Conservation (phyloP, 257 asterid species). For the Perilla frutescens region DNA sequence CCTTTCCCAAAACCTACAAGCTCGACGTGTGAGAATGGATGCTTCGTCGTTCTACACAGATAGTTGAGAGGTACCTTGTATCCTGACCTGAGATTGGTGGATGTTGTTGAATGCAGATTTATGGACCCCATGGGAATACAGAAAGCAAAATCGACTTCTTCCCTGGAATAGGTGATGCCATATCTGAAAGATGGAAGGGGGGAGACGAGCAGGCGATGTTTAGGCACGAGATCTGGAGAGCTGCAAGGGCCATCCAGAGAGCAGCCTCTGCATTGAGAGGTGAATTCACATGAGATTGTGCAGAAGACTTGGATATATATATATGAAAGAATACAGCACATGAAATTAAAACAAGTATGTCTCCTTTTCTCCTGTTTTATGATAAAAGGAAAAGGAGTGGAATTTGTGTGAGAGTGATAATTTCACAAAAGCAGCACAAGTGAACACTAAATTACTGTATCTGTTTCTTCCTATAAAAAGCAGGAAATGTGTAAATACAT, state of each 20-base stretch:
- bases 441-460: not conserved
- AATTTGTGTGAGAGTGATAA: not conserved
- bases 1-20: not conserved
- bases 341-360: not conserved
- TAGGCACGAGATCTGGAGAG: slow-evolving; percentile 87
- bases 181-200: slow-evolving; percentile 34
- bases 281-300: slow-evolving; percentile 49
- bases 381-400: not conserved
- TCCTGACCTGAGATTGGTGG: not conserved
- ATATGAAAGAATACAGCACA: no score
- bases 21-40: not conserved
- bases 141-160: slow-evolving; percentile 64
- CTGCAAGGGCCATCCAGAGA: slow-evolving; percentile 81
- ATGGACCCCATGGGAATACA: slow-evolving; percentile 68
- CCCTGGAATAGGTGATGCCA: slow-evolving; percentile 76
- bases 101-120: slow-evolving; percentile 57
- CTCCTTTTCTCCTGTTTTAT: slow-evolving; percentile 1
- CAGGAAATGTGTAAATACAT: not conserved
- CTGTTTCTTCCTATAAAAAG: no score
- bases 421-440: not conserved
- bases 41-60: not conserved
- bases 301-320: no score
- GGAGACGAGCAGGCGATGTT: slow-evolving; percentile 43
- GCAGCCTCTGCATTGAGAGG: slow-evolving; percentile 71
- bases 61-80: not conserved